phyloP scores from a whole-genome alignment of 179 eudicot species.

The Drosera spatulata region DNA sequence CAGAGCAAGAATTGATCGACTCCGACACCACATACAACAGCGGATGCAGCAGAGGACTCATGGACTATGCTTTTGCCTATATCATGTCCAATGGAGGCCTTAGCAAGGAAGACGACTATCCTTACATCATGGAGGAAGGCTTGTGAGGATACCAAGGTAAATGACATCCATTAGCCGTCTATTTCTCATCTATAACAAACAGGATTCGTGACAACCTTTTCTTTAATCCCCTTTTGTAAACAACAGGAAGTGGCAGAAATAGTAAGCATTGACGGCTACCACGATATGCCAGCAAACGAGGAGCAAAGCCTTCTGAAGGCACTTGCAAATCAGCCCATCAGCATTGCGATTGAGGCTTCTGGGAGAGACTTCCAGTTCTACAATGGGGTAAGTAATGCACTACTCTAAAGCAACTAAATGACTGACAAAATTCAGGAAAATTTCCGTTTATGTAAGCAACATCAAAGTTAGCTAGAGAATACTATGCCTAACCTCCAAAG shows the following conservation, averaged over 20 bases:
- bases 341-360: constrained; percentile 40
- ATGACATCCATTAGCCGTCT: neutral
- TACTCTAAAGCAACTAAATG: neutral
- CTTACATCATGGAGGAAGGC: constrained; percentile 79
- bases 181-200: neutral
- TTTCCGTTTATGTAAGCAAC: too few species aligned
- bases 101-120: constrained; percentile 67
- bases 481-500: too few species aligned
- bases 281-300: constrained; percentile 34
- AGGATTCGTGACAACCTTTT: too few species aligned
- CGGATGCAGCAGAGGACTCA: constrained; percentile 76
- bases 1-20: constrained; percentile 67
- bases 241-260: constrained; percentile 17
- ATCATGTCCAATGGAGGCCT: constrained; percentile 51
- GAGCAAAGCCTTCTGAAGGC: constrained; percentile 35
- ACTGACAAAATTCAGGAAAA: too few species aligned
- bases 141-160: constrained; percentile 48
- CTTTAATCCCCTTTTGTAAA: too few species aligned
- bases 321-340: constrained; percentile 39
- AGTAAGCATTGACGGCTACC: constrained; percentile 30
- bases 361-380: constrained; percentile 46
- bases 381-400: constrained; percentile 27
- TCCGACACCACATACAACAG: constrained; percentile 50
- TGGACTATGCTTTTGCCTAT: constrained; percentile 68
- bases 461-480: too few species aligned